These are phyloP conservation scores for Aspergillus oerlinghausenensis DNA, from an alignment of 2,329 filamentous ascomycete genomes.

Conservation along the genomic window DNA sequence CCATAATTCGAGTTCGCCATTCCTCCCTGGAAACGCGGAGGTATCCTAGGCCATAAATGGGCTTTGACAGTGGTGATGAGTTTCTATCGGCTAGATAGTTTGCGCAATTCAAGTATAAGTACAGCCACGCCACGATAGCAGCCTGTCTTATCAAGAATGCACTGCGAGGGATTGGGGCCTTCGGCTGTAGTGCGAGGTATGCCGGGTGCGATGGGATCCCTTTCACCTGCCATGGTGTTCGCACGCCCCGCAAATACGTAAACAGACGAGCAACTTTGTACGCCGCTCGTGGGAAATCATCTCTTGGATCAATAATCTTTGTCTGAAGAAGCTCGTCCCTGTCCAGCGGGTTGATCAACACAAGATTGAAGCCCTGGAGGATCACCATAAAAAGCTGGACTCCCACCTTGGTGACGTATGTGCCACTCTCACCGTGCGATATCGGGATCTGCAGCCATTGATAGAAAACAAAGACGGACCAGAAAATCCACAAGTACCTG, in stretches of 20 bases:
- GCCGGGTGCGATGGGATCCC: slow-evolving; percentile 13
- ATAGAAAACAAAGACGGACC: neutral
- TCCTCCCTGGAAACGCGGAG: slow-evolving; percentile 7
- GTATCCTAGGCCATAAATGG: slow-evolving; percentile 2
- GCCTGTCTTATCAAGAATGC: slow-evolving; percentile 19
- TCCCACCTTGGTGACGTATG: neutral
- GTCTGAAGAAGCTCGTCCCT: neutral
- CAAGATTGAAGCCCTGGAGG: neutral
- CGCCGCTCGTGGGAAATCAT: neutral
- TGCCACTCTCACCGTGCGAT: neutral
- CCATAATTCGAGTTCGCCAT: slow-evolving; percentile 8
- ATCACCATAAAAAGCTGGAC: neutral
- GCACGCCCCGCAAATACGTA: slow-evolving; percentile 14
- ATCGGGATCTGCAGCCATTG: neutral
- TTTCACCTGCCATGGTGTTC: slow-evolving; percentile 19
- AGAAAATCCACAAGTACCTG: neutral
- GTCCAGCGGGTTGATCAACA: neutral
- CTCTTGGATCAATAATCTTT: neutral
- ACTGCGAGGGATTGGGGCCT: neutral
- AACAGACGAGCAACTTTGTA: slow-evolving; percentile 1
- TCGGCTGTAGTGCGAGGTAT: neutral
- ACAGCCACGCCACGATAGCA: slow-evolving; percentile 18
- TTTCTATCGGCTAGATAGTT: neutral
- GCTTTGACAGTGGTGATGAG: neutral
- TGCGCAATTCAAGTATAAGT: slow-evolving; percentile 12